Base-by-base conservation (phyloP, 169 alveolate genomes). In the Plasmodium vinckei region DNA sequence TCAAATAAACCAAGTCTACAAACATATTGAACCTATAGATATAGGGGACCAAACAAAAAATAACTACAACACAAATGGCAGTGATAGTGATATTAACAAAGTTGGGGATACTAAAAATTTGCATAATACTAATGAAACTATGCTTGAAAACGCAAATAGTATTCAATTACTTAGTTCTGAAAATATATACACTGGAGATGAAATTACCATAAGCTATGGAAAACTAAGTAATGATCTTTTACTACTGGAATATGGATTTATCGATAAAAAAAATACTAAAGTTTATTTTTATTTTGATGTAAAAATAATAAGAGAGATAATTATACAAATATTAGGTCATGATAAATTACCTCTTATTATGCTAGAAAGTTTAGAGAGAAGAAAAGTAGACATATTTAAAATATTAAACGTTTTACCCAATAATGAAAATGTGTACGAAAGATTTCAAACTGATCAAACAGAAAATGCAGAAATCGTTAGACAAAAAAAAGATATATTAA, bases 201-300 rank as follows among this genome's bases (percentile, higher is more conserved):
- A 82, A 82, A 82, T 82, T 51, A 82, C 90, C 10, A 17, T 82
- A 25, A 65, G 65, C 42, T 82, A 82, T 27, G 90, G 86, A 46
- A 69, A 65, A 19, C 72, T 56, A 47, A 82, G 65, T 51, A 82
- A 82, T 47, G 90, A 82, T 49, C 84, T 82, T 17, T 47, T 82
- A n/a, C 84, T 82, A 39, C 27, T 82, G 21, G 90, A 82, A 68
- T 82, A 82, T 53, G 90, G 90, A 54, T 82, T 82, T 68, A 27
- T 82, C 19, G 73, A 67, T 53, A 65, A 82, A 33, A 59, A 67
- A 56, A 42, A 15, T n/a, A 67, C 72, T 39, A 82, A 68, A 10
- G 86, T 82, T 2, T 82, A 82, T 33, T 82, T 82, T 44, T 15
- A 82, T 67, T 82, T 82, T 68, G 90, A 82, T 68, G 57, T 82